Conservation (phyloP, 768 basidiomycete species). For the Boletus tomentosulus region DNA sequence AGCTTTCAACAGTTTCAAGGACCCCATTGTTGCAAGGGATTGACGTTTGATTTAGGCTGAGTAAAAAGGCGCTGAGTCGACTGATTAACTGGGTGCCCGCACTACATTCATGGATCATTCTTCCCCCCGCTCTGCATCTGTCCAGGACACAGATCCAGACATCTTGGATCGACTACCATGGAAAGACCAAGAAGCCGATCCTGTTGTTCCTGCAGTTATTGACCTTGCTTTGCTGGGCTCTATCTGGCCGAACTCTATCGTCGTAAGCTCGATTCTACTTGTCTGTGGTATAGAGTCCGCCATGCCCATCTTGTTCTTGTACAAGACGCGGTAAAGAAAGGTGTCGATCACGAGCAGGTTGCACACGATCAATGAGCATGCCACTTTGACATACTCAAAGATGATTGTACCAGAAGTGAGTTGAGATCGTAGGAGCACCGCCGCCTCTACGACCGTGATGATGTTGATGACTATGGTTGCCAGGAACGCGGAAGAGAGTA, state of each 20-base stretch:
- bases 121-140: neutral
- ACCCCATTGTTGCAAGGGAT: neutral
- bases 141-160: neutral
- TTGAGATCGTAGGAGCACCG: conserved; percentile 1
- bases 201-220: neutral
- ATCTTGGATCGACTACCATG: neutral
- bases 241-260: conserved; percentile 1
- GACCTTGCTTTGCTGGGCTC: conserved; percentile 1
- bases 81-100: neutral
- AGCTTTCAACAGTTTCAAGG: too few relatives aligned
- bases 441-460: conserved; percentile 15
- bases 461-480: conserved; percentile 21
- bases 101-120: neutral
- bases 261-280: conserved; percentile 11
- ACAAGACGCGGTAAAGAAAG: conserved; percentile 15
- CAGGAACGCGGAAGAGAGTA: conserved; percentile 19
- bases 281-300: neutral
- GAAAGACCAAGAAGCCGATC: conserved; percentile 10
- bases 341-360: conserved; percentile 21
- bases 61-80: neutral
- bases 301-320: neutral
- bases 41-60: neutral
- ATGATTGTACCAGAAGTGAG: conserved; percentile 13
- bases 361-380: conserved; percentile 18
- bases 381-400: conserved; percentile 21